These are phyloP conservation scores for Neofusicoccum sp. DNA, from an alignment of 2,329 filamentous ascomycete genomes.

Conservation along the genomic window DNA sequence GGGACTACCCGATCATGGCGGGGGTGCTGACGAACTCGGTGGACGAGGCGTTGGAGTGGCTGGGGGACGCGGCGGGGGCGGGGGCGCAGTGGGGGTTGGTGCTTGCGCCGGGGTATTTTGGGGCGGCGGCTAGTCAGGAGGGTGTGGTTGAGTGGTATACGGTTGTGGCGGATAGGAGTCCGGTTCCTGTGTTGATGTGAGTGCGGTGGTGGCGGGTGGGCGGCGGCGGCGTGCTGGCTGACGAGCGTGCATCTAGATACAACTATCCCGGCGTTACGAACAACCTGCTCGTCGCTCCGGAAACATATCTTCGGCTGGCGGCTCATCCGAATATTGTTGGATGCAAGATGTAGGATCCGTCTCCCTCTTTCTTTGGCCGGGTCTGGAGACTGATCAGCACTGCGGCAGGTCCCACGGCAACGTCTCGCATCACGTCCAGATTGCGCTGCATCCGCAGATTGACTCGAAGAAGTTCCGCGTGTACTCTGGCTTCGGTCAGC, in stretches of 20 bases:
- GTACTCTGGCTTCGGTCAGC: slow-evolving; percentile 64
- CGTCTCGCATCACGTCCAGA: slow-evolving; percentile 59
- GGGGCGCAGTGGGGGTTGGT: slow-evolving; percentile 61
- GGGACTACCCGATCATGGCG: slow-evolving; percentile 59
- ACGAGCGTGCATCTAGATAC: no score
- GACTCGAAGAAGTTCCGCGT: slow-evolving; percentile 63
- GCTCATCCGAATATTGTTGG: slow-evolving; percentile 65
- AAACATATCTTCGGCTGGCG: slow-evolving; percentile 57
- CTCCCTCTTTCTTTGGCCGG: background rate
- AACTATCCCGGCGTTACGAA: slow-evolving; percentile 67
- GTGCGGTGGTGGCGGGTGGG: slow-evolving; percentile 27
- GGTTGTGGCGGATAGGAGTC: slow-evolving; percentile 58
- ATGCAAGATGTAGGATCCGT: slow-evolving; percentile 57
- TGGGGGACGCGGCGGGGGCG: slow-evolving; percentile 53
- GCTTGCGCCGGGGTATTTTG: slow-evolving; percentile 42
- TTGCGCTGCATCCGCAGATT: slow-evolving; percentile 58
- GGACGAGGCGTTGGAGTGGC: slow-evolving; percentile 58
- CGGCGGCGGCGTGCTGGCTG: slow-evolving; percentile 24
- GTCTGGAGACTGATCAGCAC: background rate
- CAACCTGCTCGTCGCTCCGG: slow-evolving; percentile 57
- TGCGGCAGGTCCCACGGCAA: slow-evolving; percentile 57
- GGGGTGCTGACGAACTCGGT: slow-evolving; percentile 61
- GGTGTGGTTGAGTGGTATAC: slow-evolving; percentile 51
- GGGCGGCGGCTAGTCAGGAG: slow-evolving; percentile 11
- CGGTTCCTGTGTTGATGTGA: slow-evolving; percentile 60